Evolutionary conservation across 1,284 basidiomycete species (phyloP), one percentile per base, ranked within the genome.

Genomic region (Leccinum cinnamomeum): DNA sequence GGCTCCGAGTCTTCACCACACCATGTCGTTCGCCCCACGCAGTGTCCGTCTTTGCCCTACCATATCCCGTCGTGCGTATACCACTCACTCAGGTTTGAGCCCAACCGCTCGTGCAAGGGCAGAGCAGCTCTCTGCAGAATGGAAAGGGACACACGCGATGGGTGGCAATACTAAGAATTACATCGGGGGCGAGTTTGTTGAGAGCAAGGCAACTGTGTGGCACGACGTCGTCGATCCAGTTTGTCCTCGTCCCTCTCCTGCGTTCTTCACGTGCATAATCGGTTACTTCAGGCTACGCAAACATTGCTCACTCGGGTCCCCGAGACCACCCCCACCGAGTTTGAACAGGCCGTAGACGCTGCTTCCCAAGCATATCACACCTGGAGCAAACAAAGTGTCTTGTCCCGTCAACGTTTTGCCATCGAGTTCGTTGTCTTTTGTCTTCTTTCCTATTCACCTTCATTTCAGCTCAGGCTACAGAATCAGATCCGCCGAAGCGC

Each of bases 221-320:
- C 84, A 93, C 63, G 92, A 96, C 60, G 87, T 97, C 4, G 79
- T 88, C 64, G 95, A 98, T 78, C 95, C 95, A 11, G 94, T 95
- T 68, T 68, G 85, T 77, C 54, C 37, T 12, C 39, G 6, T 44
- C 10, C 12, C 18, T 23, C 25, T 35, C 11, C 14, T 16, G 1
- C 53, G 10, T 20, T 16, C 23, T 18, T 30, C 16, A 16, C 28
- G 0, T 54, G 39, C 57, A 58, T 46, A 63, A 18, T 51, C 44
- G 28, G 33, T 56, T 62, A 41, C 53, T 46, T 50, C 60, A 94
- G 92, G 89, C 93, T 3, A 94, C 95, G 0, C 95, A 97, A 81
- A 89, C 92, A 0, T 70, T 98, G 25, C 84, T 99, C 66, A 92
- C 92, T 44, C 85, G 85, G 28, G 95, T 97, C 1, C 97, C 97